Base-by-base conservation (phyloP, 176 grass and related monocot species). In the Eremochloa ophiuroides region DNA sequence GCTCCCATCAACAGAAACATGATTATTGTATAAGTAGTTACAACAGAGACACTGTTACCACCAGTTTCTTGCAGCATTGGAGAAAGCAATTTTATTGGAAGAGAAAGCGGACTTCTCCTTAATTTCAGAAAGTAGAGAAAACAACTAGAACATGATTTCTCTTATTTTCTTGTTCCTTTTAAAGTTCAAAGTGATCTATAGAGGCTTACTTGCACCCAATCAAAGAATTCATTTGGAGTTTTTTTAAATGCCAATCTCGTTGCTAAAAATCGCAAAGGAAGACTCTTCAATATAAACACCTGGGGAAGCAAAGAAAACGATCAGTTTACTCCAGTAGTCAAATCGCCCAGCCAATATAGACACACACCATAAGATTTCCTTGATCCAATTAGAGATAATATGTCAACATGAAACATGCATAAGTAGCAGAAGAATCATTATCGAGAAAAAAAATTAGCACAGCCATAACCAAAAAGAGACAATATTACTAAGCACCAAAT, bases 231-330 rank as follows among this genome's bases (percentile, higher is more conserved):
- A 23, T 72, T 83, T 67, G 92, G 82, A 79, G 82, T 60, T 47
- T 66, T 82, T 6, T 91, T 80, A 58, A 95, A 91, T 9, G 88
- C 85, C 86, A 98, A 89, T 2, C 50, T 59, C 75, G 81, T 95
- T 69, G 79, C 95, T 14, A 89, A 87, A 11, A 89, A 23, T 43
- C 96, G 88, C 47, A 98, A 46, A 10, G 91, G 90, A 73, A 95
- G 75, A 66, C 86, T 95, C 81, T 98, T 98, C 71, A 98, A 78
- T 71, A 95, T 16, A 62, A 46, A 93, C 55, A 88, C 90, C 96
- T 98, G 76, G 38, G 44, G 22, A 4, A 58, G 82, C 16, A 37
- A 63, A 66, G 41, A 61, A 59, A 41, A 18, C 23, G 29, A 40
- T 83, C 30, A 77, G 18, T 42, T 65, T 35, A 35, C 42, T 68